phyloP scores from a whole-genome alignment of 2,329 filamentous ascomycete genomes.

The Monosporascus cannonballus region DNA sequence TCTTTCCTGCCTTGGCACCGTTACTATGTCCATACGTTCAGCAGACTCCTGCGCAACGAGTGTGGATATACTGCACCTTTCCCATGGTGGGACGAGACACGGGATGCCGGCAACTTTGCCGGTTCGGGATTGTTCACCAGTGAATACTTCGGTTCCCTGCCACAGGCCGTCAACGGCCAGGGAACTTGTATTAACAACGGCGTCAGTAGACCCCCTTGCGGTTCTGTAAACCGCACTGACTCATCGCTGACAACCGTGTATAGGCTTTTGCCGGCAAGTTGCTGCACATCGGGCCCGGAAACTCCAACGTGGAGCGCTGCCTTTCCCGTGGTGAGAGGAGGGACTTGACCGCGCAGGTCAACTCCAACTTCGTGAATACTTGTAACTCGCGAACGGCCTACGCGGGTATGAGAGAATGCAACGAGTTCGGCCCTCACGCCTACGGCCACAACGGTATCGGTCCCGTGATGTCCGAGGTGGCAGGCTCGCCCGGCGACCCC shows the following conservation, averaged over 20 bases:
- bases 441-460: constrained; percentile 28
- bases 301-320: constrained; percentile 13
- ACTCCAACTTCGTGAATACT: constrained; percentile 6
- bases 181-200: constrained; percentile 23
- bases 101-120: constrained; percentile 24
- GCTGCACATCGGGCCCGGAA: constrained; percentile 9
- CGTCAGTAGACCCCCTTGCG: constrained; percentile 9
- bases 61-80: constrained; percentile 26
- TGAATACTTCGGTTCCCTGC: constrained; percentile 23
- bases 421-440: constrained; percentile 22
- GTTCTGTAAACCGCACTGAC: neutral
- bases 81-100: constrained; percentile 30
- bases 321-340: neutral
- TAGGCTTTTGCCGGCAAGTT: constrained; percentile 18
- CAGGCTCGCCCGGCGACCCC: constrained; percentile 25
- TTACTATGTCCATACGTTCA: constrained; percentile 25
- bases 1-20: constrained; percentile 29
- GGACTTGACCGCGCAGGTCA: neutral
- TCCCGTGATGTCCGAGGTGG: constrained; percentile 26
- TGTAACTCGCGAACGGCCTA: constrained; percentile 6
- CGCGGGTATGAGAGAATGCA: constrained; percentile 6
- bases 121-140: constrained; percentile 22
- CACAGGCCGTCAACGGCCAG: constrained; percentile 14
- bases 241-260: constrained; percentile 1
- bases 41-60: constrained; percentile 25